These are phyloP conservation scores for Picea glauca DNA, from an alignment of 75 land plant genomes.

Conservation along the genomic window DNA sequence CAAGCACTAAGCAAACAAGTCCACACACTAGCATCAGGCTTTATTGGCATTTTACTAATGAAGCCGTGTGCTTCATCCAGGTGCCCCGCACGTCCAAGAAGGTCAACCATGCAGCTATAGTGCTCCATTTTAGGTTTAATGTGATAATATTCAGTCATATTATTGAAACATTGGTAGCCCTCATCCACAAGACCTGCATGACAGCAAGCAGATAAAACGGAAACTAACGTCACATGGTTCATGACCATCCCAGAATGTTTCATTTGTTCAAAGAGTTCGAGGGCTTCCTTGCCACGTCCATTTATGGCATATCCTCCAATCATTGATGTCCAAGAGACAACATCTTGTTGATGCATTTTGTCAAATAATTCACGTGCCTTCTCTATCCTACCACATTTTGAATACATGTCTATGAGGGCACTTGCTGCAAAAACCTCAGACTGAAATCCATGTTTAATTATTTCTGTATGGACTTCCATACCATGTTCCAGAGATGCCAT, in stretches of 20 bases:
- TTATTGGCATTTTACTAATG: constrained; percentile 6
- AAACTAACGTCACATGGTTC: background rate
- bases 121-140: constrained; percentile 20
- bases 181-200: constrained; percentile 17
- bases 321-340: constrained; percentile 10
- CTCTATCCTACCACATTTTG: constrained; percentile 12
- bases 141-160: constrained; percentile 14
- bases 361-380: constrained; percentile 8
- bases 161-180: constrained; percentile 12
- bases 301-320: background rate
- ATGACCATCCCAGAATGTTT: background rate
- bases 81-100: constrained; percentile 14
- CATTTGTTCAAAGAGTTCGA: background rate
- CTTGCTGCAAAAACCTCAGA: constrained; percentile 2
- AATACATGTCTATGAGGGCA: constrained; percentile 17
- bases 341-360: constrained; percentile 5
- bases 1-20: constrained; percentile 12
- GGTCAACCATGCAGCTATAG: constrained; percentile 14
- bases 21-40: constrained; percentile 9
- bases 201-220: background rate
- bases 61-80: constrained; percentile 2
- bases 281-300: background rate
- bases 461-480: constrained; percentile 6
- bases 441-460: constrained; percentile 14
- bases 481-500: constrained; percentile 6